Base-by-base conservation (phyloP, 116 monocot species). In the Phalaenopsis hybrid region DNA sequence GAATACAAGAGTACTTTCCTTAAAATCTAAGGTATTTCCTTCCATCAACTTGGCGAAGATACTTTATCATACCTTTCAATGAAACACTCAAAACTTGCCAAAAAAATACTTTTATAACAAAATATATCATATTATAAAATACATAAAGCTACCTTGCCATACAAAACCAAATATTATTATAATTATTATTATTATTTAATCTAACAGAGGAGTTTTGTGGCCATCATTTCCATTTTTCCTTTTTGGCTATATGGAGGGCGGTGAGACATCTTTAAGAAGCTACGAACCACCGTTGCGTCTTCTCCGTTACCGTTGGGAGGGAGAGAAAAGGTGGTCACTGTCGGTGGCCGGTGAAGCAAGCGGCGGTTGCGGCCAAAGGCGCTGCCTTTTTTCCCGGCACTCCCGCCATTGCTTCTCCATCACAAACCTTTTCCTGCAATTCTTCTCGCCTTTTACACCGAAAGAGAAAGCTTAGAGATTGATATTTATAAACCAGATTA, bases 321-420 rank as follows among this genome's bases (percentile, higher is more conserved):
- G 46, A 21, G 46, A 46, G 45, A 75, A 46, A 21, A 8, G 17
- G 20, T 78, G 68, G 91, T 95, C 92, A 55, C 92, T 88, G 44
- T 92, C 88, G 33, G 85, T 88, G 78, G 89, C 87, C 41, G 92
- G 85, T 89, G 91, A 84, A 77, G 85, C 89, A 45, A 88, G 88
- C 83, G 85, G 89, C 79, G 88, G 89, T 84, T 83, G 89, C 83
- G 81, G 87, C 77, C 55, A 67, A 83, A 31, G 61, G 34, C 80
- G 75, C 75, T 72, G 61, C 81, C 81, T 69, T 80, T 48, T 37
- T 80, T 81, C 46, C 86, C 89, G 76, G 83, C 83, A 86, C 74
- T 89, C 80, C 83, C 88, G 92, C 85, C 88, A 82, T 88, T 78
- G 82, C 83, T 86, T 84, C 74, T 72, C 85, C 83, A 74, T 55